Evolutionary conservation across 352 stramenopile species (phyloP), one percentile per base, ranked within the genome.

Genomic region (Pythium brachiatum): DNA sequence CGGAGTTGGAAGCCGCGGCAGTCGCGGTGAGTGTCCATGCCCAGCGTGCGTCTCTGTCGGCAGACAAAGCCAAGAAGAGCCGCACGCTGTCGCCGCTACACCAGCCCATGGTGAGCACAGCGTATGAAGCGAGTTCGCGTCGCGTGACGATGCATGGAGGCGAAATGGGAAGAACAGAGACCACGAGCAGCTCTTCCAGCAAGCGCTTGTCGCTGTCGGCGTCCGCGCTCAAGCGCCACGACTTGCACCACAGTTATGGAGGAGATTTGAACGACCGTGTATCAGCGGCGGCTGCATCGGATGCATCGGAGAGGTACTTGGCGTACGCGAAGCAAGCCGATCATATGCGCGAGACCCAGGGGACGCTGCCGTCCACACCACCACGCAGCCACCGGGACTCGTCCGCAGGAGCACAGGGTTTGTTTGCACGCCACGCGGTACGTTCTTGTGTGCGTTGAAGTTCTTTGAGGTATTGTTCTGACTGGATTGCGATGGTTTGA

Each of bases 381-480:
- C 56, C 63, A 16, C 63, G 36, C 15, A 62, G 43, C 52, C 51
- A 58, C 20, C 63, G 52, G 13, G 52, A 56, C 15, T 39, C 63
- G 1, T 36, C 21, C 1, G 46, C 29, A 8, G 57, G 46, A 2
- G 58, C 53, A 2, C 53, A 70, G 18, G 53, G 53, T 5, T 53
- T 71, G 6, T 71, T 71, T 32, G 43, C 38, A 27, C 64, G 64
- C 3, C 64, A 71, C 34, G 55, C 53, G 32, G 64, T 71, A 50
- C 39, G 63, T 53, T 16, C 8, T 7, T n/a, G 15, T 12, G n/a
- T 12, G 2, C 7, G 9, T 18, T n/a, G 36, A 20, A 20, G 11
- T 16, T 43, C 13, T 43, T 38, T 3, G 31, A 38, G 9, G 9
- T 7, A 38, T 38, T 2, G 31, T 38, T 60, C 7, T 29, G 16